Percentiles rank a stretch among this genome's conserved stretches.
phyloP scores from a whole-genome alignment of 1,284 basidiomycete species.

The Butyriboletus appendiculatus region DNA sequence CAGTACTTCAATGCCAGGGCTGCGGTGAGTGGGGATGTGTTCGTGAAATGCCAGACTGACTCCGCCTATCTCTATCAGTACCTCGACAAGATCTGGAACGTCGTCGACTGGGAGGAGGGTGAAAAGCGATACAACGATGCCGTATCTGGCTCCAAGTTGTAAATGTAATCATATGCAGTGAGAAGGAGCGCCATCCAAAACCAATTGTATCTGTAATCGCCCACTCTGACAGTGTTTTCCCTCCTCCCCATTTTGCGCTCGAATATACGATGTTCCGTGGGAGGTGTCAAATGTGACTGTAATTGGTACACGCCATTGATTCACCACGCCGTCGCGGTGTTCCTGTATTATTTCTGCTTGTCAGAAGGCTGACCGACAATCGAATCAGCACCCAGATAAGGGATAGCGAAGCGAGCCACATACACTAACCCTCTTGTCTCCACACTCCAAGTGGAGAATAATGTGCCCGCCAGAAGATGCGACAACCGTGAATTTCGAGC shows the following conservation, averaged over 20 bases:
- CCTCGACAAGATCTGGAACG: constrained; percentile 78
- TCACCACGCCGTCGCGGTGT: neutral
- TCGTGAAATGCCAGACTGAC: neutral
- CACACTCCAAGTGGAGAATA: neutral
- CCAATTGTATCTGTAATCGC: constrained; percentile 11
- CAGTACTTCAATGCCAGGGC: constrained; percentile 79
- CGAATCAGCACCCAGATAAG: neutral
- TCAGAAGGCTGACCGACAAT: neutral
- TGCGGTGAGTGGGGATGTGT: constrained; percentile 48
- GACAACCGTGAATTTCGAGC: neutral
- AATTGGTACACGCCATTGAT: neutral
- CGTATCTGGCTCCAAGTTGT: constrained; percentile 32
- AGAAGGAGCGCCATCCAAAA: neutral
- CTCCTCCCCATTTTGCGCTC: neutral
- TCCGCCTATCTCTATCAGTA: constrained; percentile 45
- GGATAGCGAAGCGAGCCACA: neutral
- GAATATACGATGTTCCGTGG: neutral
- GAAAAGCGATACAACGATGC: constrained; percentile 66
- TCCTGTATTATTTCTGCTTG: neutral
- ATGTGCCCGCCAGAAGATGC: neutral
- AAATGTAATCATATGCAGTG: constrained; percentile 5
- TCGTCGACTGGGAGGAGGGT: constrained; percentile 81
- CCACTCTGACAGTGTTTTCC: neutral
- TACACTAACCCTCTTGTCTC: neutral
- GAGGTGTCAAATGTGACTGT: too few species aligned